Percentiles rank a stretch among this genome's conserved stretches.
Evolutionary conservation across 2,329 filamentous ascomycete species (phyloP).

Genomic region (Fusarium euwallaceae): DNA sequence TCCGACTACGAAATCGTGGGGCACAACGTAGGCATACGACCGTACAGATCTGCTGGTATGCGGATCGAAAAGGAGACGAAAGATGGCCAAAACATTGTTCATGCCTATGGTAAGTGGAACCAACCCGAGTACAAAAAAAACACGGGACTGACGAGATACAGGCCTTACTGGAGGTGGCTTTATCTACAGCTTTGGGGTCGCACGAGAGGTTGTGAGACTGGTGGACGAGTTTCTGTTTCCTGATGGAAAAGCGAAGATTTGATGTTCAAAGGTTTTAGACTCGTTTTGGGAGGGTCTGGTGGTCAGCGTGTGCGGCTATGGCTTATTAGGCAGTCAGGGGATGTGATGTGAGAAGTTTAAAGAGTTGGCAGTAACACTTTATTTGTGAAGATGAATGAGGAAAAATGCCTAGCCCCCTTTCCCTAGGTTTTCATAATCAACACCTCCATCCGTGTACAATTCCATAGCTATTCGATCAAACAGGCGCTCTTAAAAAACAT

Average conservation of each 20-base stretch:
- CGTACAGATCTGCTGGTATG: background rate
- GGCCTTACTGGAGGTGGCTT: slow-evolving; percentile 14
- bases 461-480: too few relatives aligned
- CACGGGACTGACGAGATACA: background rate
- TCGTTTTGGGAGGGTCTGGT: background rate
- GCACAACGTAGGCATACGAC: slow-evolving; percentile 3
- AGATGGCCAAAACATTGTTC: slow-evolving; percentile 15
- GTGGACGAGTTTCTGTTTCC: slow-evolving; percentile 4
- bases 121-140: too few relatives aligned
- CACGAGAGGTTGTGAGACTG: background rate
- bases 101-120: slow-evolving; percentile 7
- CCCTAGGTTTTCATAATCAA: too few relatives aligned
- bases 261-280: background rate
- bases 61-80: slow-evolving; percentile 1
- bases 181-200: slow-evolving; percentile 11
- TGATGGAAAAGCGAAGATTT: background rate
- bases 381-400: too few relatives aligned
- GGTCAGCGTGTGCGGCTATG: too few relatives aligned
- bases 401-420: too few relatives aligned
- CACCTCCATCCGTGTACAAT: too few relatives aligned
- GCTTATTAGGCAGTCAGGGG: too few relatives aligned
- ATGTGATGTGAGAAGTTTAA: too few relatives aligned
- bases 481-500: too few relatives aligned
- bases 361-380: too few relatives aligned
- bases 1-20: slow-evolving; percentile 5